Base-by-base conservation (phyloP, 176 grass and related monocot species). In the Poa annua region DNA sequence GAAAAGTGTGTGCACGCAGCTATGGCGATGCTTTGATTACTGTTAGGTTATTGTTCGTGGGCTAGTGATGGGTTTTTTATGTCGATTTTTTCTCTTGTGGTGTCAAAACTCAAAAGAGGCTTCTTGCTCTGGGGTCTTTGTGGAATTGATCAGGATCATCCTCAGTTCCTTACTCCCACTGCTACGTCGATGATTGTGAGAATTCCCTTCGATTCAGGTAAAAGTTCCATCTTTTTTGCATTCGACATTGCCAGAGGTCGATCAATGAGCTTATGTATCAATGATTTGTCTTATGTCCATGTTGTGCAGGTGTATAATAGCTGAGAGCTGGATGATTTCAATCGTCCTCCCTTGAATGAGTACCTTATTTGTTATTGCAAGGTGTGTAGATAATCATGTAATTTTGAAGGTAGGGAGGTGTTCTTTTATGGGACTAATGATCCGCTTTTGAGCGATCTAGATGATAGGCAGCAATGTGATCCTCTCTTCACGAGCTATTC, bases 361-460 rank as follows among this genome's bases (percentile, higher is more conserved):
- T 79, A 55, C 38, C 39, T 86, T 74, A 86, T 89, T 91, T 86
- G 72, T 87, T 91, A 80, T 89, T 83, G 57, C 87, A 86, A 75
- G 82, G 78, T 83, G 78, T 91, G 89, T 87, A 91, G 84, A 91
- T 91, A 94, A 82, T 82, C 85, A 45, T 68, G 75, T 89, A 77
- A 83, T 77, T 89, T 85, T 91, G 66, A 64, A 71, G 77, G 70
- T 89, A 87, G 75, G 76, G 83, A 83, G 74, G 42, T 74, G 68
- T 70, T 72, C 80, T 74, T 49, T 88, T 52, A 67, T 73, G n/a
- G 64, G 29, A 85, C 61, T 66, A 66, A 53, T 77, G 59, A 86
- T 89, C 55, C 11, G 16, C 72, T 80, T 79, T 81, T 83, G 63
- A 73, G 60, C 68, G 44, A 85, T 73, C 57, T 82, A 83, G 29